These are phyloP conservation scores for Auricularia sp. DNA, from an alignment of 768 basidiomycete species.

Conservation along the genomic window DNA sequence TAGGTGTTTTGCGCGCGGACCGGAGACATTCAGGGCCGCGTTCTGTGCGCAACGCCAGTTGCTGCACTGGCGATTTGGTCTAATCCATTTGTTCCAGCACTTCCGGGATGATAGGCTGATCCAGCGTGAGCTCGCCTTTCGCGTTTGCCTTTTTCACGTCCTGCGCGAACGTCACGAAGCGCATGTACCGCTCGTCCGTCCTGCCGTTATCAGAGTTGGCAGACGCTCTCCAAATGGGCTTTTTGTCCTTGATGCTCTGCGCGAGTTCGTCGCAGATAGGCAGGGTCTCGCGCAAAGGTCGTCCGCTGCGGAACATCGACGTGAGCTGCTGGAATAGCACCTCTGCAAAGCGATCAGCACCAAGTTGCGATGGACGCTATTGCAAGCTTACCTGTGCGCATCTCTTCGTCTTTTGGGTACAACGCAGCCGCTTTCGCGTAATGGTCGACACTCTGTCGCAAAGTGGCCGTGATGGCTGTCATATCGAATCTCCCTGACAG, in stretches of 20 bases:
- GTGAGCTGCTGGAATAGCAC: not conserved
- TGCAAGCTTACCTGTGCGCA: not conserved
- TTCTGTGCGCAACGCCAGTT: not conserved
- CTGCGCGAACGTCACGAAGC: not conserved
- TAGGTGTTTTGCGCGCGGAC: too few relatives aligned
- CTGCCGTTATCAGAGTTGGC: not conserved
- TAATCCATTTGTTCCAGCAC: not conserved
- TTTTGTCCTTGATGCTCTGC: not conserved
- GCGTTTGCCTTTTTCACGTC: not conserved
- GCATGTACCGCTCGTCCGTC: not conserved
- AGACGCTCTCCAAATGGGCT: not conserved
- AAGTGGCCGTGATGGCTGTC: not conserved
- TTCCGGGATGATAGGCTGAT: not conserved
- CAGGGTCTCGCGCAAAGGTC: not conserved
- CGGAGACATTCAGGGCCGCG: too few relatives aligned
- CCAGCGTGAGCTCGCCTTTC: not conserved
- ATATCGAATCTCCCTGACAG: not conserved
- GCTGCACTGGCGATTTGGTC: not conserved
- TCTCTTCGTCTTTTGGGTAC: not conserved
- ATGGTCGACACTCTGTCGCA: not conserved
- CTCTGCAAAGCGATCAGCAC: not conserved
- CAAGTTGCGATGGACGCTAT: not conserved
- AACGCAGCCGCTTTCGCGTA: not conserved
- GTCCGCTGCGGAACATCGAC: not conserved
- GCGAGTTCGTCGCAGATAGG: not conserved